A percentile compares a stretch with the other conserved stretches of the same genome.
These are phyloP conservation scores for Talaromyces adpressus DNA, from an alignment of 495 filamentous ascomycete species.

Conservation along the genomic window DNA sequence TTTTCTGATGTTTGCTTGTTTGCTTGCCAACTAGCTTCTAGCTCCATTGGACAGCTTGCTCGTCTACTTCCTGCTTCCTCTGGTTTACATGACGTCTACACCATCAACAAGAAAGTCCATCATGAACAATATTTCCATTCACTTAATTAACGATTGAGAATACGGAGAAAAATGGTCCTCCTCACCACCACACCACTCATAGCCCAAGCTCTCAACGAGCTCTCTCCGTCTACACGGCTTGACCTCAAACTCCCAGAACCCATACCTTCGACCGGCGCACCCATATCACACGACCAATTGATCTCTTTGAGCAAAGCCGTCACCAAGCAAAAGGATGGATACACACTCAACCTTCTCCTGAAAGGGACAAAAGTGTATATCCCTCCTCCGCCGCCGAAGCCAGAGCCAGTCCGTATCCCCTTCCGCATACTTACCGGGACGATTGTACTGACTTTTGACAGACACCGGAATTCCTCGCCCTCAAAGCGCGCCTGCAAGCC, in stretches of 20 bases:
- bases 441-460: conserved; percentile 25
- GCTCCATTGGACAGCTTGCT: background rate
- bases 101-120: background rate
- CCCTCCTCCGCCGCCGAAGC: conserved; percentile 69
- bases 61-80: no score
- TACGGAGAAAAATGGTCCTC: conserved; percentile 57
- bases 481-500: conserved; percentile 77
- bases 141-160: background rate
- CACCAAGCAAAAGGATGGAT: conserved; percentile 15
- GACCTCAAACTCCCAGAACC: conserved; percentile 29
- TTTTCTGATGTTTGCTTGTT: background rate
- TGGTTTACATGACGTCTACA: background rate
- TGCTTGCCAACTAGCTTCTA: background rate
- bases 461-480: conserved; percentile 78
- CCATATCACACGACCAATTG: conserved; percentile 77
- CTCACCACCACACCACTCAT: conserved; percentile 69
- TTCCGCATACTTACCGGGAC: no score
- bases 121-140: background rate
- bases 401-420: conserved; percentile 61
- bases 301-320: conserved; percentile 57
- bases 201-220: conserved; percentile 50
- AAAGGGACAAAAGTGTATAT: conserved; percentile 66
- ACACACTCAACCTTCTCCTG: conserved; percentile 58
- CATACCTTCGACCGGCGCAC: conserved; percentile 48
- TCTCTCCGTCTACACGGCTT: conserved; percentile 23